Evolutionary conservation across 2,329 filamentous ascomycete genomes (phyloP).

Genomic region (Ceratocystiopsis brevicomis): DNA sequence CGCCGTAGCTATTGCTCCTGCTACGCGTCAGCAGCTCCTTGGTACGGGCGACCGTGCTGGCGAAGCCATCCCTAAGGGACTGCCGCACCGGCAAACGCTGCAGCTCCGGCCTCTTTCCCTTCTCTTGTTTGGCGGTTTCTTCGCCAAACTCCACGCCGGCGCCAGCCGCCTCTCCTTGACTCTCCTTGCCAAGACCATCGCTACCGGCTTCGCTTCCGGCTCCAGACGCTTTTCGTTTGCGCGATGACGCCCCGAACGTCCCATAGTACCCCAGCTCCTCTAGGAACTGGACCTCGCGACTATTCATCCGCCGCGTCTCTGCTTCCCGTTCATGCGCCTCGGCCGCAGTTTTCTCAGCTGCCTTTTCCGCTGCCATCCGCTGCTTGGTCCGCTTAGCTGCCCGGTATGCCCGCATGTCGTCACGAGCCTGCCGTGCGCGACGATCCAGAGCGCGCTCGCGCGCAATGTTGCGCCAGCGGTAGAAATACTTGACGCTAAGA

Average conservation of each 20-base stretch:
- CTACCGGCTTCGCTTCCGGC: background rate
- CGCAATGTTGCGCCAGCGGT: constrained; percentile 32
- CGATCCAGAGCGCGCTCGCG: constrained; percentile 28
- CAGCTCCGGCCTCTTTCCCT: background rate
- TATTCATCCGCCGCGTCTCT: constrained; percentile 9
- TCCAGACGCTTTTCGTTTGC: constrained; percentile 4
- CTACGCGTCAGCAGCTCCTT: constrained; percentile 4
- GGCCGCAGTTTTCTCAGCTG: constrained; percentile 17
- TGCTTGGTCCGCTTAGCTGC: constrained; percentile 15
- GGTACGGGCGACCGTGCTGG: constrained; percentile 4
- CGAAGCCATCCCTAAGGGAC: constrained; percentile 1
- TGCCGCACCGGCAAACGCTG: background rate
- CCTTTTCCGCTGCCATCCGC: constrained; percentile 17
- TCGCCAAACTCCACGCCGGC: too few species aligned
- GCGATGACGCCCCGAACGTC: constrained; percentile 1
- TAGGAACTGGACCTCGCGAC: constrained; percentile 10
- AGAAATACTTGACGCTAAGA: constrained; percentile 35
- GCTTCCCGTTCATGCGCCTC: constrained; percentile 11
- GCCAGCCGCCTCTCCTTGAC: background rate
- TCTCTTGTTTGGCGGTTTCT: too few species aligned
- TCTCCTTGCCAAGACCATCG: background rate
- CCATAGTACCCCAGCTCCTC: constrained; percentile 8
- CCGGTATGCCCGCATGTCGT: constrained; percentile 24
- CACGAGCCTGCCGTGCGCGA: constrained; percentile 32
- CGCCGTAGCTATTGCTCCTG: background rate